These are phyloP conservation scores for Leishmania gerbilli DNA, from an alignment of 208 protist genomes.

Conservation along the genomic window DNA sequence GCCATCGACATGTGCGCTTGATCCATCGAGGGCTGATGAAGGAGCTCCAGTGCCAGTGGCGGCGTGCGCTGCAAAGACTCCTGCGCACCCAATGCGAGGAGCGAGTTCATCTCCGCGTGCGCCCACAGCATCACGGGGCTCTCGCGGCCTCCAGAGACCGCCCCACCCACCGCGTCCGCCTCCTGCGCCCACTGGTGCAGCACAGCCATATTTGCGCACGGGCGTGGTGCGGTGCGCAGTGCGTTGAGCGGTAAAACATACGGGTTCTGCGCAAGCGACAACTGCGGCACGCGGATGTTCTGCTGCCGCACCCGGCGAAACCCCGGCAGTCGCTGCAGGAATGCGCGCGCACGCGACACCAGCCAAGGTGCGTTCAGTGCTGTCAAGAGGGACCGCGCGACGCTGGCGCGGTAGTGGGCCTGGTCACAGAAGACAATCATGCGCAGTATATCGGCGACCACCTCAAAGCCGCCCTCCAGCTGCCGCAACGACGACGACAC, in stretches of 20 bases:
- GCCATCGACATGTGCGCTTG: conserved; percentile 21
- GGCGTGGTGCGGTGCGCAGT: conserved; percentile 23
- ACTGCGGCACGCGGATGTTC: conserved; percentile 35
- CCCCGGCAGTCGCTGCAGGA: conserved; percentile 42
- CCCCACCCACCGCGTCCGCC: conserved; percentile 17
- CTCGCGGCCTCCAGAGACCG: conserved; percentile 11
- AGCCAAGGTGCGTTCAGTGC: conserved; percentile 33
- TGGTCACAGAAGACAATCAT: conserved; percentile 83
- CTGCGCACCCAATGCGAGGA: conserved; percentile 6
- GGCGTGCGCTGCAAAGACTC: not conserved
- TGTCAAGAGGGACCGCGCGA: conserved; percentile 49
- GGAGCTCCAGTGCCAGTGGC: conserved; percentile 21
- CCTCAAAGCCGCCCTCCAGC: conserved; percentile 28
- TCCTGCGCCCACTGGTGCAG: conserved; percentile 37
- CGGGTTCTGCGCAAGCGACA: conserved; percentile 28
- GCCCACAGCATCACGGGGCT: conserved; percentile 11
- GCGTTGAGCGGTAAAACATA: conserved; percentile 28
- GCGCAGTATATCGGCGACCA: conserved; percentile 61
- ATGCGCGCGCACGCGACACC: conserved; percentile 31
- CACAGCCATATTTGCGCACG: conserved; percentile 44
- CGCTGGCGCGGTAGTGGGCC: conserved; percentile 68
- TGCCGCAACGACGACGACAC: not conserved
- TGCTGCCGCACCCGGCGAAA: conserved; percentile 33
- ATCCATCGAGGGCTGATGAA: conserved; percentile 47
- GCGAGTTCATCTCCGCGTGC: conserved; percentile 11